Evolutionary conservation across 1,284 basidiomycete genomes (phyloP), one percentile per base, ranked within the genome.

Genomic region (Fistulina hepatica): DNA sequence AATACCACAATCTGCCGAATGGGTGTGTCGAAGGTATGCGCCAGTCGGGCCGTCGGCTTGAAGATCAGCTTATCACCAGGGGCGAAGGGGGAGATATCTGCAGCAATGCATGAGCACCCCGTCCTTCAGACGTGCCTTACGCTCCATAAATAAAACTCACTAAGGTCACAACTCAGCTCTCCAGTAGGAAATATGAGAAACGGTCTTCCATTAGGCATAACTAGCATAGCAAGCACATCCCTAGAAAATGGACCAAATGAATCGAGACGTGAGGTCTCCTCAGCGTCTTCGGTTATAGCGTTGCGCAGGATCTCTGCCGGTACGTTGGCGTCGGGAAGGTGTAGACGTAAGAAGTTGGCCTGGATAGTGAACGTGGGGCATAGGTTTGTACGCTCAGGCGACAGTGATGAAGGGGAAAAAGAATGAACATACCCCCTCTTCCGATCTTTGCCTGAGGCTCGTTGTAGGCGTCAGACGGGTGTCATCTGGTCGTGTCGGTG

Each of bases 241-340:
- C 77, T 77, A 2, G 53, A 41, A 30, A 65, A 67, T 13, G 76
- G 73, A 50, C 84, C 71, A 37, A 76, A 78, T 12, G 42, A 39
- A 20, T 59, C 45, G 7, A 68, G 50, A 10, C 53, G 46, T n/a
- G 51, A 53, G 21, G 49, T 43, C 30, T 59, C 39, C 24, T 50
- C 56, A 9, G 60, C 58, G 33, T 77, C 73, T 33, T 60, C 57
- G 17, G 60, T 54, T 11, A 82, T 56, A 42, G 73, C 63, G 15
- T 71, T 65, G 34, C 69, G 57, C 32, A 85, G 65, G 19, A 85
- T 55, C 20, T 81, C 74, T 21, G 67, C 56, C 6, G 79, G 59
- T 21, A 85, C 61, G 42, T 83, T 77, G n/a, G 77, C 64, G 44
- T 85, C 81, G 2, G 82, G 79, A 42, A 78, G 66, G 53, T 70